phyloP scores from a whole-genome alignment of 305 asterid species.

The Fraxinus velutina region DNA sequence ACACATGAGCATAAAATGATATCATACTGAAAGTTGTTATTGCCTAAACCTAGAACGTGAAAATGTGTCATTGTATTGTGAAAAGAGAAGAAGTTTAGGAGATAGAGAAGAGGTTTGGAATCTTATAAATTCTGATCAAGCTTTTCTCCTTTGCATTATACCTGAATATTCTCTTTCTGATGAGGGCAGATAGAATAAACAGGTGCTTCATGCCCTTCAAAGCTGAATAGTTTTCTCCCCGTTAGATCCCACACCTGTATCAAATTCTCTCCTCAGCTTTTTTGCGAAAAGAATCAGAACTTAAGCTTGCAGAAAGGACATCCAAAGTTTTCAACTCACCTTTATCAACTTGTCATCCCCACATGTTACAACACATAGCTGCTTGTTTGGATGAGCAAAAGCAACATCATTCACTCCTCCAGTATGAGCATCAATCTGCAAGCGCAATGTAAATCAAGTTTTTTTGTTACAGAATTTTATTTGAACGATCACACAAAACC shows the following conservation, averaged over 20 bases:
- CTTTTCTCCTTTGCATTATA: slow-evolving; percentile 21
- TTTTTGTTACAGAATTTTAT: slow-evolving; percentile 9
- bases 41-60: neutral
- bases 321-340: slow-evolving; percentile 35
- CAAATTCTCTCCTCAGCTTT: slow-evolving; percentile 31
- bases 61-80: neutral
- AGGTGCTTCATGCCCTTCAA: slow-evolving; percentile 85
- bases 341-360: slow-evolving; percentile 82
- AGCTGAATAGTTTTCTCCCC: slow-evolving; percentile 59
- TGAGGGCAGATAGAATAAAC: slow-evolving; percentile 83
- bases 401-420: slow-evolving; percentile 75
- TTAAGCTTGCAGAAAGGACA: neutral
- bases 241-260: slow-evolving; percentile 78
- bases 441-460: slow-evolving; percentile 20
- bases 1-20: slow-evolving; percentile 20
- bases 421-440: slow-evolving; percentile 75
- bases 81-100: neutral
- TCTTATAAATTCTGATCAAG: slow-evolving; percentile 1
- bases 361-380: slow-evolving; percentile 69
- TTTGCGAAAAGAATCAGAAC: slow-evolving; percentile 14
- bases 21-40: slow-evolving; percentile 1
- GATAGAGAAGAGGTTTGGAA: neutral
- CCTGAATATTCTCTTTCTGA: slow-evolving; percentile 85
- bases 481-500: slow-evolving; percentile 4
- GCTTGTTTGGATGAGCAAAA: slow-evolving; percentile 80